phyloP scores from a whole-genome alignment of 2,329 filamentous ascomycete species.

The Aspergillus piperis region DNA sequence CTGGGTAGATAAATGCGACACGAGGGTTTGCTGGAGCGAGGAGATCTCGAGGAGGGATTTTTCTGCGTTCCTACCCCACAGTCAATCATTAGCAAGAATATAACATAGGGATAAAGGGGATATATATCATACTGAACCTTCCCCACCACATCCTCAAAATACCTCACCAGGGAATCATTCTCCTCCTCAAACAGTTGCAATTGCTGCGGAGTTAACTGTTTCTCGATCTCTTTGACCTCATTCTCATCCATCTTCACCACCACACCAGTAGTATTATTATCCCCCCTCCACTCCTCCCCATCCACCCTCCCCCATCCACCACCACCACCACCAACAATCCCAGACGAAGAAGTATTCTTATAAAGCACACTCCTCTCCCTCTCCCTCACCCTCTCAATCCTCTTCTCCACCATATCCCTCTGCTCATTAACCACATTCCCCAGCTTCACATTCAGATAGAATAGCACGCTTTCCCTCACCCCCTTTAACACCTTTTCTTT shows the following conservation, averaged over 20 bases:
- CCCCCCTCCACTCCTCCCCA: neutral
- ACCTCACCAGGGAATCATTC: constrained; percentile 87
- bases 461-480: constrained; percentile 80
- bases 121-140: constrained; percentile 72
- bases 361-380: constrained; percentile 84
- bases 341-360: neutral
- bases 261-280: constrained; percentile 1
- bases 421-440: constrained; percentile 77
- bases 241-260: constrained; percentile 31
- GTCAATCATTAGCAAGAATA: no score
- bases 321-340: neutral
- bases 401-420: constrained; percentile 88
- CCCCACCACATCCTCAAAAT: constrained; percentile 90
- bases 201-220: constrained; percentile 77
- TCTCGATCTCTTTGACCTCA: constrained; percentile 46
- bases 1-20: constrained; percentile 81
- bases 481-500: constrained; percentile 65
- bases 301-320: constrained; percentile 1
- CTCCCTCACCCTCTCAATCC: constrained; percentile 81
- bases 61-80: constrained; percentile 69
- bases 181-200: constrained; percentile 91
- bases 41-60: constrained; percentile 90
- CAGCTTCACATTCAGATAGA: constrained; percentile 74
- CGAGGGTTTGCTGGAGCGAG: constrained; percentile 85
- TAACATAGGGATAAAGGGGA: no score